Base-by-base conservation (phyloP, 495 filamentous ascomycete genomes). In the Polyplosphaeria fusca region DNA sequence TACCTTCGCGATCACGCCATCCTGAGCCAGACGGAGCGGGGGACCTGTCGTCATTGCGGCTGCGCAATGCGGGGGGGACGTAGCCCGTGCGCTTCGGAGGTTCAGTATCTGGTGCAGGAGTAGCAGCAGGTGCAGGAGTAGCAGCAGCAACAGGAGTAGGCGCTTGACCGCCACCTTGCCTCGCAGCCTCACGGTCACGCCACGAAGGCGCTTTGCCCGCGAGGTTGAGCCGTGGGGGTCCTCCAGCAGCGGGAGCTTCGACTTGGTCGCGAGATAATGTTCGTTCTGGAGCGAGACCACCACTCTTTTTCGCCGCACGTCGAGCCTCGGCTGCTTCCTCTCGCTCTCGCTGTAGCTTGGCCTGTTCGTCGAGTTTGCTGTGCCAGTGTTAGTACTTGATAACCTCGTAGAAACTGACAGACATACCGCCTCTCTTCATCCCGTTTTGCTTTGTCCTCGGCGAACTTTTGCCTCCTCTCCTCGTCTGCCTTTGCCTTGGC, bases 131-230 rank as follows among this genome's bases (percentile, higher is more conserved):
- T 20, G 64, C 52, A 0, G 64, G 30, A 24, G 50, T 16, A 14
- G 52, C 45, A 9, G 43, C 43, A 7, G 56, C 26, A 22, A 62
- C 44, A 32, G 55, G 41, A 24, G 62, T 59, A 58, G 61, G 62
- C 11, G 48, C 41, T 37, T 56, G 46, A 9, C 27, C 49, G 28
- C 30, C 30, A 35, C 30, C 30, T 35, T 35, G 30, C 71, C 81
- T 89, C 59, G 82, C 82, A 41, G 86, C 87, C 71, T 88, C 76
- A 40, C 88, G 81, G n/a, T 96, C 91, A 72, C 91, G 86, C 91
- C 91, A 96, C 65, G 77, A 82, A 28, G 82, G 73, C 70, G 83
- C 84, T 66, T 25, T 27, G 20, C 54, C 60, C 47, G 79, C 76
- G 52, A 95, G 76, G 53, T 77, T 76, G 68, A 94, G 78, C 57